Evolutionary conservation across 1,284 basidiomycete genomes (phyloP).

Genomic region (Trametes sp.): DNA sequence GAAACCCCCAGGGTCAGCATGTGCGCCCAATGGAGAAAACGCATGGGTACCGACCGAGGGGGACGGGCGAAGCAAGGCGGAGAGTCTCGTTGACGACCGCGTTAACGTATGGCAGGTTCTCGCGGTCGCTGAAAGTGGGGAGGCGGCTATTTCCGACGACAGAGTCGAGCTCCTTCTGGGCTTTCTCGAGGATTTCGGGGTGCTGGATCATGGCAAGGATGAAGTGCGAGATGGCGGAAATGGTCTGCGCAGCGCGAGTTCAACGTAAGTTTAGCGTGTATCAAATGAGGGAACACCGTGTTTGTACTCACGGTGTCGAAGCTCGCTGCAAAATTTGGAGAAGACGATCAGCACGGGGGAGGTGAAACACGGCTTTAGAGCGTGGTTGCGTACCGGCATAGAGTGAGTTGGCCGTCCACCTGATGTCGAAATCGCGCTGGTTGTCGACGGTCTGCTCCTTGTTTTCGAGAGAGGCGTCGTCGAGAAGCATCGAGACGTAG

Average conservation of each 20-base stretch:
- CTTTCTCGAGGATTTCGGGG: conserved; percentile 51
- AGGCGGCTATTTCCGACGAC: conserved; percentile 50
- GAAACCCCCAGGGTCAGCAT: not conserved
- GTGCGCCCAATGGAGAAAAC: not conserved
- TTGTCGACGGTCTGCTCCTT: conserved; percentile 34
- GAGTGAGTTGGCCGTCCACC: conserved; percentile 80
- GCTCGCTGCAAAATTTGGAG: conserved; percentile 45
- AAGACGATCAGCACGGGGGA: conserved; percentile 3
- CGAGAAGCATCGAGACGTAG: conserved; percentile 68
- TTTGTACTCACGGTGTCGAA: conserved; percentile 61
- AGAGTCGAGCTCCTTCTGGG: conserved; percentile 54
- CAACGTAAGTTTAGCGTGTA: conserved; percentile 1
- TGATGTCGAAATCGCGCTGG: conserved; percentile 65
- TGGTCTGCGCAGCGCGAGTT: conserved; percentile 40
- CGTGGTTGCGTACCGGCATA: conserved; percentile 50
- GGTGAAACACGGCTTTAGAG: not conserved
- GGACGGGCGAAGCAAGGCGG: conserved; percentile 36
- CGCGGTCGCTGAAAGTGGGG: conserved; percentile 53
- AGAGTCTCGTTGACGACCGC: conserved; percentile 54
- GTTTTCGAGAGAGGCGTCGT: conserved; percentile 42
- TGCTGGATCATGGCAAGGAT: conserved; percentile 53
- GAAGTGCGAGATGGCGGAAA: conserved; percentile 49
- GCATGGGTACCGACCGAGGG: conserved; percentile 25
- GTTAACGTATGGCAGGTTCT: conserved; percentile 53
- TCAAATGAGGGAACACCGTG: not conserved